A percentile compares a stretch with the other conserved stretches of the same genome.
Evolutionary conservation across 352 stramenopile genomes (phyloP).

Genomic region (Pythium dissotocum): DNA sequence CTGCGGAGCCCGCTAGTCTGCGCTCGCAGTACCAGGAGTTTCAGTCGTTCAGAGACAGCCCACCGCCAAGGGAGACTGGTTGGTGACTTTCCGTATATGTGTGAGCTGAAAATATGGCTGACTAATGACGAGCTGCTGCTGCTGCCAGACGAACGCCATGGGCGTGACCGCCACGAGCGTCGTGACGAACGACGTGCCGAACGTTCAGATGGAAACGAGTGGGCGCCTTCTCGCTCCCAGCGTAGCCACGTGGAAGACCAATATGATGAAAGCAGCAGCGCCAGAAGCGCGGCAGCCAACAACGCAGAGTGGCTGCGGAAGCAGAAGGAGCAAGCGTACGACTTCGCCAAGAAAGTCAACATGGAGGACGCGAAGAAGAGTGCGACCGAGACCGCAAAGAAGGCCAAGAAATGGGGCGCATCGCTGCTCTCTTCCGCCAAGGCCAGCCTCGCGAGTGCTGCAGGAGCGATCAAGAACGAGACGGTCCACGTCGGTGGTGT

Average conservation of each 20-base stretch:
- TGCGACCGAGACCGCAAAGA: slow-evolving; percentile 82
- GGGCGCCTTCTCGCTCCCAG: slow-evolving; percentile 3
- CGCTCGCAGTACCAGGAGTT: slow-evolving; percentile 19
- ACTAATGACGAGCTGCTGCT: not conserved
- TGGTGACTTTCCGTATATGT: not conserved
- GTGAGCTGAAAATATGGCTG: too few species aligned
- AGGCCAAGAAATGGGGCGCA: slow-evolving; percentile 85
- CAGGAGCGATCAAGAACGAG: slow-evolving; percentile 66
- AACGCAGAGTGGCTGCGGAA: slow-evolving; percentile 66
- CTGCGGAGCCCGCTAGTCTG: not conserved
- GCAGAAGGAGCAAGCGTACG: slow-evolving; percentile 83
- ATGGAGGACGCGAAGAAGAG: slow-evolving; percentile 86
- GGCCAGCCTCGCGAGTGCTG: slow-evolving; percentile 67
- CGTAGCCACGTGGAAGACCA: slow-evolving; percentile 30
- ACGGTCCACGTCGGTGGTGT: slow-evolving; percentile 76
- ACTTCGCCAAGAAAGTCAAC: slow-evolving; percentile 88
- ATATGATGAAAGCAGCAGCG: slow-evolving; percentile 35
- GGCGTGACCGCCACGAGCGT: not conserved
- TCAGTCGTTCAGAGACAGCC: slow-evolving; percentile 13
- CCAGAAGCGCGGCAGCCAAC: slow-evolving; percentile 1
- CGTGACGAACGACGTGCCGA: slow-evolving; percentile 2
- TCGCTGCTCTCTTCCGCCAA: slow-evolving; percentile 81
- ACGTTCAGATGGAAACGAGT: not conserved
- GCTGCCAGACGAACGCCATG: not conserved
- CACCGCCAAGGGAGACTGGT: slow-evolving; percentile 9